These are phyloP conservation scores for Aspergillus ostianus DNA, from an alignment of 495 filamentous ascomycete species.

Conservation along the genomic window DNA sequence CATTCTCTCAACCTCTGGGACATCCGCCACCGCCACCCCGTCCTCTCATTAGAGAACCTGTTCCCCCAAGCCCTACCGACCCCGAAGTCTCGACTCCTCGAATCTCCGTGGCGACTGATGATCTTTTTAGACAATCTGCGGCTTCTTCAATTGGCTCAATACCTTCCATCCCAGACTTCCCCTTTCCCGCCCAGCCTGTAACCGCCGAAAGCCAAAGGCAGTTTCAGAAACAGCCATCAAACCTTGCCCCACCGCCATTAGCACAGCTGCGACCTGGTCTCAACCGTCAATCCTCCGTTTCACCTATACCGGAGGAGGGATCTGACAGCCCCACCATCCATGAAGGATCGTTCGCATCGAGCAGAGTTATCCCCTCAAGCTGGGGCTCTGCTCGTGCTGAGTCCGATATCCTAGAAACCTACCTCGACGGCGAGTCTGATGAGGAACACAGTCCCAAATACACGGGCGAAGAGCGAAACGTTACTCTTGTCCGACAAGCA, in stretches of 20 bases:
- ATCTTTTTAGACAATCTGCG: conserved; percentile 35
- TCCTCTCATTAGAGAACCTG: conserved; percentile 28
- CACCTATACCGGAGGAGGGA: conserved; percentile 85
- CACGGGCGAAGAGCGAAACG: conserved; percentile 48
- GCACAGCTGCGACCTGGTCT: conserved; percentile 13
- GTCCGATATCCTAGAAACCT: conserved; percentile 44
- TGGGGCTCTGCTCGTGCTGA: conserved; percentile 58
- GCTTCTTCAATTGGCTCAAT: conserved; percentile 38
- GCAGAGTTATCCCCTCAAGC: conserved; percentile 70
- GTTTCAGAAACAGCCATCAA: conserved; percentile 20
- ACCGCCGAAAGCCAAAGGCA: conserved; percentile 10
- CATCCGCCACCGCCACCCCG: conserved; percentile 23
- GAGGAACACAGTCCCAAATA: conserved; percentile 36
- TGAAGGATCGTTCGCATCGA: conserved; percentile 77
- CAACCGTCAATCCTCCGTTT: conserved; percentile 68
- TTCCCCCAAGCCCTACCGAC: conserved; percentile 35
- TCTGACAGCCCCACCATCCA: conserved; percentile 48
- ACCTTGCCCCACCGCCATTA: conserved; percentile 29
- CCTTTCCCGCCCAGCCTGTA: conserved; percentile 19
- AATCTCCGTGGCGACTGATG: conserved; percentile 31
- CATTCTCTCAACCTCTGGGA: conserved; percentile 50
- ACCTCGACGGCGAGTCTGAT: conserved; percentile 40
- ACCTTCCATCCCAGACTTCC: conserved; percentile 45
- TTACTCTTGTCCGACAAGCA: conserved; percentile 69
- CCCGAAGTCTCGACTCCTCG: conserved; percentile 27